Evolutionary conservation across 2,329 filamentous ascomycete genomes (phyloP).

Genomic region (Claviceps sorghi): DNA sequence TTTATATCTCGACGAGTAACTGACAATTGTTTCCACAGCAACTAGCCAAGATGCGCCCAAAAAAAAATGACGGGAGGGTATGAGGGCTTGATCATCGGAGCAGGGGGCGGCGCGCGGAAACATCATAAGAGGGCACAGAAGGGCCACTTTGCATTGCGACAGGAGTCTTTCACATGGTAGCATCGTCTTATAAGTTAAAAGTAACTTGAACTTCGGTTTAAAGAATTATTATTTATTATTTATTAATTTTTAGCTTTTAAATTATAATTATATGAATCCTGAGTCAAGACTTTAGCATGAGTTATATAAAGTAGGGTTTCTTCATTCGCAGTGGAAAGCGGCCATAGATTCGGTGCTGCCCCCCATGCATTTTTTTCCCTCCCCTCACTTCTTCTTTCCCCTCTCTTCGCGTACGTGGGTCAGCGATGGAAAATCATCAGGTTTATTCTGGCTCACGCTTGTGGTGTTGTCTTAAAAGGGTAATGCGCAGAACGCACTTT

Average conservation of each 20-base stretch:
- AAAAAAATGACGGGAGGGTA: too few species aligned
- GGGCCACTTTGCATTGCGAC: slow-evolving; percentile 13
- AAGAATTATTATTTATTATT: too few species aligned
- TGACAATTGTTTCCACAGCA: background rate
- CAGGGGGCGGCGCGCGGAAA: too few species aligned
- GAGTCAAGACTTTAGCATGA: too few species aligned
- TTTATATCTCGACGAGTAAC: background rate
- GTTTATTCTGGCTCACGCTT: background rate
- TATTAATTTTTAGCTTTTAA: too few species aligned
- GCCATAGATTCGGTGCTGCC: slow-evolving; percentile 1
- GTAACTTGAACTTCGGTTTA: too few species aligned
- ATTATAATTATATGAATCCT: too few species aligned
- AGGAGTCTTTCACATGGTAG: background rate
- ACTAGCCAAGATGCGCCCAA: background rate
- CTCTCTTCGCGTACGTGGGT: background rate
- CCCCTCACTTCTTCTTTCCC: background rate
- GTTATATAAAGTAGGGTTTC: too few species aligned
- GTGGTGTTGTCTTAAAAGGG: background rate
- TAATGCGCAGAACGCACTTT: too few species aligned
- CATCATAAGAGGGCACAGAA: slow-evolving; percentile 11
- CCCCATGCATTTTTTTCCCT: background rate
- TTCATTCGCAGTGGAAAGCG: background rate
- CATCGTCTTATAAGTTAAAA: too few species aligned
- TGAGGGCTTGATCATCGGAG: too few species aligned
- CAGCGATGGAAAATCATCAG: background rate